Conservation (phyloP, 169 alveolate genomes). For the Toxoplasma gondii region DNA sequence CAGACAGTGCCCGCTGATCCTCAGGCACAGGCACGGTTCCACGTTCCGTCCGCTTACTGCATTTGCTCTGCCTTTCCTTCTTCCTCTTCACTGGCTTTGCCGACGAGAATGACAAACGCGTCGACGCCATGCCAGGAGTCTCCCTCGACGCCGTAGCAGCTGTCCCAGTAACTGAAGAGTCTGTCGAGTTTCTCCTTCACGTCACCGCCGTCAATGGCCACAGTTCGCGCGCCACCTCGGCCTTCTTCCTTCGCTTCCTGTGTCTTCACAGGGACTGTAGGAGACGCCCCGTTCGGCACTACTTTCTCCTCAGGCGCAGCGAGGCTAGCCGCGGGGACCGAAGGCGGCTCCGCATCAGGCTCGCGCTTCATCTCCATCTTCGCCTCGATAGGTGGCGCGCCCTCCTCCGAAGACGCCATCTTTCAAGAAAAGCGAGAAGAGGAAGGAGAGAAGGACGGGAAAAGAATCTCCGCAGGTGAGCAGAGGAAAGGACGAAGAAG, state of each 20-base stretch:
- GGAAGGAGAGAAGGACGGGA: too few relatives aligned
- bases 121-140: slow-evolving; percentile 36
- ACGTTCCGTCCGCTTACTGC: slow-evolving; percentile 33
- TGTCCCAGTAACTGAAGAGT: slow-evolving; percentile 23
- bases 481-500: neutral
- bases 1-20: too few relatives aligned
- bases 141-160: slow-evolving; percentile 12
- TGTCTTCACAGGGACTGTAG: neutral
- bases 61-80: slow-evolving; percentile 25
- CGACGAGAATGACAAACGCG: neutral
- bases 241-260: neutral
- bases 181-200: slow-evolving; percentile 1
- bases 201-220: slow-evolving; percentile 14
- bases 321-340: neutral
- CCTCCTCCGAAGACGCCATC: too few relatives aligned
- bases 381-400: neutral
- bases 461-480: too few relatives aligned
- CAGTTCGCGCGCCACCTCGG: slow-evolving; percentile 8
- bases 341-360: neutral
- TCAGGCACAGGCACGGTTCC: too few relatives aligned
- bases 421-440: neutral
- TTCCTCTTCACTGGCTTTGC: neutral
- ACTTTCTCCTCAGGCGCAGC: neutral
- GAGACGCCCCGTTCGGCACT: neutral
- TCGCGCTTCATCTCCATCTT: neutral